Percentiles rank a stretch among this genome's conserved stretches.
These are phyloP conservation scores for Pelargonium cotyledonis DNA, from an alignment of 441 rosid species.

Conservation along the genomic window DNA sequence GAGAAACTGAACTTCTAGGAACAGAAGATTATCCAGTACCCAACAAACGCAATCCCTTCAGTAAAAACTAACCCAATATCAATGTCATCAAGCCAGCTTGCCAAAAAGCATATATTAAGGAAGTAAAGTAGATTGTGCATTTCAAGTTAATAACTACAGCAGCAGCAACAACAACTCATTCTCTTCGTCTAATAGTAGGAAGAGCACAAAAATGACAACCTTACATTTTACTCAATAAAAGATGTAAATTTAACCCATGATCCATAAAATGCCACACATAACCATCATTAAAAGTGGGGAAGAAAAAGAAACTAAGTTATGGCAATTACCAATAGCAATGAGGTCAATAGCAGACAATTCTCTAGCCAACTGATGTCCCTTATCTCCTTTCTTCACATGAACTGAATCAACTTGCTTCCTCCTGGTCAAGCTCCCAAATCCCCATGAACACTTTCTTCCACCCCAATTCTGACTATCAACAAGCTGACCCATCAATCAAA, in stretches of 20 bases:
- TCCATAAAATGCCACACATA: conserved; percentile 4
- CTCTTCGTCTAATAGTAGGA: no score
- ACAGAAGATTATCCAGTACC: no score
- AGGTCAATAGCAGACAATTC: conserved; percentile 69
- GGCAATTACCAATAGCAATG: conserved; percentile 64
- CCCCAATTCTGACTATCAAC: not conserved
- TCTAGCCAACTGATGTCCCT: conserved; percentile 63
- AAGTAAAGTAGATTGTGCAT: no score
- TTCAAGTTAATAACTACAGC: no score
- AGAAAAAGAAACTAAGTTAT: not conserved
- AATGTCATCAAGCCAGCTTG: no score
- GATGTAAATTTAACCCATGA: not conserved
- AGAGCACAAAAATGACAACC: no score
- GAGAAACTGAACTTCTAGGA: no score
- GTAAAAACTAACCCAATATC: no score
- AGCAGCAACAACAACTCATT: no score
- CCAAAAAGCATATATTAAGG: no score
- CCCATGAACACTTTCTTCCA: not conserved
- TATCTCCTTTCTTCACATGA: conserved; percentile 26
- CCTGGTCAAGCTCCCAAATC: conserved; percentile 46
- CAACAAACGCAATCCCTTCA: no score
- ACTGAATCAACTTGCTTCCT: conserved; percentile 89
- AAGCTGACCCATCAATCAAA: not conserved
- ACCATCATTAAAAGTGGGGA: not conserved
- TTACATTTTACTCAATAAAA: not conserved